These are phyloP conservation scores for Blastomyces gilchristii DNA, from an alignment of 2,329 filamentous ascomycete genomes.

Conservation along the genomic window DNA sequence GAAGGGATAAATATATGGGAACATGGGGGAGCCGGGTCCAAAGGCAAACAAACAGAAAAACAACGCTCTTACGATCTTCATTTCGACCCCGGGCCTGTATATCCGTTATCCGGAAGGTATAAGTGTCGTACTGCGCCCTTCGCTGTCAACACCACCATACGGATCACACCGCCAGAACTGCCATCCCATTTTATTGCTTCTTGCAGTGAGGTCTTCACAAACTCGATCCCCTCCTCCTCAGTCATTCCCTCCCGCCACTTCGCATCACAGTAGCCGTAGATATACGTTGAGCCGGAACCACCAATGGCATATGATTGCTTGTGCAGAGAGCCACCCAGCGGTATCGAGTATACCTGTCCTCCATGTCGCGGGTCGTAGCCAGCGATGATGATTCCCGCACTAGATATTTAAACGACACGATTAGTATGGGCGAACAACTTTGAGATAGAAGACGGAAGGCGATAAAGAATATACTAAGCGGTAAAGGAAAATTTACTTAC, in stretches of 20 bases:
- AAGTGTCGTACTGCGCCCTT: conserved; percentile 85
- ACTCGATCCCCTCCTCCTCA: conserved; percentile 77
- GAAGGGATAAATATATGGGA: background rate
- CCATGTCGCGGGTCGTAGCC: conserved; percentile 93
- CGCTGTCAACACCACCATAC: conserved; percentile 90
- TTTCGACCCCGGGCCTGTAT: conserved; percentile 59
- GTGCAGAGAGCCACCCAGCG: conserved; percentile 90
- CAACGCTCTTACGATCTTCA: conserved; percentile 7
- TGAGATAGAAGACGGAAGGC: background rate
- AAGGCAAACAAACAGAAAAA: conserved; percentile 13
- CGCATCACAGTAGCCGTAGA: conserved; percentile 96
- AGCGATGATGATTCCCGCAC: conserved; percentile 96
- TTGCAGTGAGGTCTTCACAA: conserved; percentile 80
- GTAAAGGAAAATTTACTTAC: conserved; percentile 41
- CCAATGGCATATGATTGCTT: conserved; percentile 94
- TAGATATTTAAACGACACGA: conserved; percentile 28
- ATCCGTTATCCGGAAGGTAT: conserved; percentile 87
- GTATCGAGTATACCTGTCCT: conserved; percentile 95
- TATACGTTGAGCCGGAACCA: conserved; percentile 95
- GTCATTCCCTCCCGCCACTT: conserved; percentile 95
- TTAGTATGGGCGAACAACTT: conserved; percentile 8
- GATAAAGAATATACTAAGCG: background rate
- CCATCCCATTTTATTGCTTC: conserved; percentile 99
- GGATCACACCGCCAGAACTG: conserved; percentile 94
- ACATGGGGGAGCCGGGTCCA: background rate